phyloP scores from a whole-genome alignment of 345 rosid genomes.

The Syzygium jambos region DNA sequence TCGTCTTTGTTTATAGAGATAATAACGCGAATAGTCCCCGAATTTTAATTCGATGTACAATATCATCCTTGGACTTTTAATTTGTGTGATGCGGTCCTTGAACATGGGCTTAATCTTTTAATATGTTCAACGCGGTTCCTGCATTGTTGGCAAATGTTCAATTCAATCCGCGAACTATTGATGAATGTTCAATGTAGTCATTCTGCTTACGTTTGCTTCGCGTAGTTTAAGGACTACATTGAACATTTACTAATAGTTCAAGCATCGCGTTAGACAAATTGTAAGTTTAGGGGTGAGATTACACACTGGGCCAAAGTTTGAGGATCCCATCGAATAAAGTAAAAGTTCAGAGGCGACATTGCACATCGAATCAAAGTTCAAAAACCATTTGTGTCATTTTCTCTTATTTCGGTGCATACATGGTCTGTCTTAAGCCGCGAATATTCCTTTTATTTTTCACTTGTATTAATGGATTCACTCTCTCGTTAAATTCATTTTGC shows the following conservation, averaged over 20 bases:
- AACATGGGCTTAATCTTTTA: accelerated
- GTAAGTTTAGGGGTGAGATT: accelerated
- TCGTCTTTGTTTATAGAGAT: background rate
- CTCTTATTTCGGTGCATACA: background rate
- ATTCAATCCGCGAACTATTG: too few species aligned
- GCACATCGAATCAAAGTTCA: background rate
- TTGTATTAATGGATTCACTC: background rate
- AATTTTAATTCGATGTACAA: background rate
- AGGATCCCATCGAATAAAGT: too few species aligned
- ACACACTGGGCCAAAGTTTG: too few species aligned
- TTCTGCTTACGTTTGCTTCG: background rate
- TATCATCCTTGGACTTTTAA: background rate
- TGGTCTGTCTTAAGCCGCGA: background rate
- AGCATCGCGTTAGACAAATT: background rate
- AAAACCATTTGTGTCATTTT: background rate
- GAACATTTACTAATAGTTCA: background rate
- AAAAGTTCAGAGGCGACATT: background rate
- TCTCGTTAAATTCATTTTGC: background rate
- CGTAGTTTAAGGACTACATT: background rate
- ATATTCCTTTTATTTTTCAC: background rate
- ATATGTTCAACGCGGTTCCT: background rate
- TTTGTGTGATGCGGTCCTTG: accelerated
- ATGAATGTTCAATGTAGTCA: accelerated
- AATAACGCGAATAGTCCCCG: background rate
- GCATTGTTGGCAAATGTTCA: background rate